Percentiles rank a stretch among this genome's conserved stretches.
Conservation (phyloP, 1,139 yeast species). For the Suhomyces anneliseae region DNA sequence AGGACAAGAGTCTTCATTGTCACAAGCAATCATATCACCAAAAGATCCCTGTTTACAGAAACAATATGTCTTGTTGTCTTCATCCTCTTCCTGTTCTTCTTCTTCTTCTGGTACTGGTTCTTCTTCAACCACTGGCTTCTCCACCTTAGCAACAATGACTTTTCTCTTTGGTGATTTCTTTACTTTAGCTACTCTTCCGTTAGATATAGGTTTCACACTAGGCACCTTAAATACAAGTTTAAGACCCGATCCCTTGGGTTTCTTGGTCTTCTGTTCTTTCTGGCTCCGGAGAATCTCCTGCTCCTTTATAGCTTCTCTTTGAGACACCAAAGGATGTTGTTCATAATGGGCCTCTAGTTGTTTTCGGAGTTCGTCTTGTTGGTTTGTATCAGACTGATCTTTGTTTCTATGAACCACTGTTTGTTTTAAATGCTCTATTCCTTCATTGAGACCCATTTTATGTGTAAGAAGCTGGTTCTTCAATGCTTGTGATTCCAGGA, state of each 20-base stretch:
- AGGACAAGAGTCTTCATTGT: constrained; percentile 40
- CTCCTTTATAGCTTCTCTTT: constrained; percentile 40
- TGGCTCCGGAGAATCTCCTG: constrained; percentile 16
- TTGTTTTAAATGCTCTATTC: constrained; percentile 30
- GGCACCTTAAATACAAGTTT: constrained; percentile 13
- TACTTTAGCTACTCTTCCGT: neutral
- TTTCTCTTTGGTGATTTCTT: neutral
- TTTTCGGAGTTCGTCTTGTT: constrained; percentile 26
- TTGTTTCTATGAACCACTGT: constrained; percentile 15
- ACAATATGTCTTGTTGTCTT: constrained; percentile 34
- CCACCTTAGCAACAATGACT: neutral
- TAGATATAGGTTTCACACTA: neutral
- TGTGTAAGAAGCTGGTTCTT: constrained; percentile 38
- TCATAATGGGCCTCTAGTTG: constrained; percentile 38
- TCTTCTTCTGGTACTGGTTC: constrained; percentile 1
- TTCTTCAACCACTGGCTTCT: neutral
- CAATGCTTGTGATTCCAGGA: constrained; percentile 36
- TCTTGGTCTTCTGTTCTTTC: constrained; percentile 3
- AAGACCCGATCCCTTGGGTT: constrained; percentile 6
- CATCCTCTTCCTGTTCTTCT: constrained; percentile 16
- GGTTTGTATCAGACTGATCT: constrained; percentile 10
- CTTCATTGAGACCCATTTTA: constrained; percentile 28
- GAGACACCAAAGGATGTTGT: constrained; percentile 39
- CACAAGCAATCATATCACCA: constrained; percentile 52
- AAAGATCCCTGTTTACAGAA: constrained; percentile 47